These are phyloP conservation scores for Nicotiana obtusifolia DNA, from an alignment of 257 asterid genomes.

Conservation along the genomic window DNA sequence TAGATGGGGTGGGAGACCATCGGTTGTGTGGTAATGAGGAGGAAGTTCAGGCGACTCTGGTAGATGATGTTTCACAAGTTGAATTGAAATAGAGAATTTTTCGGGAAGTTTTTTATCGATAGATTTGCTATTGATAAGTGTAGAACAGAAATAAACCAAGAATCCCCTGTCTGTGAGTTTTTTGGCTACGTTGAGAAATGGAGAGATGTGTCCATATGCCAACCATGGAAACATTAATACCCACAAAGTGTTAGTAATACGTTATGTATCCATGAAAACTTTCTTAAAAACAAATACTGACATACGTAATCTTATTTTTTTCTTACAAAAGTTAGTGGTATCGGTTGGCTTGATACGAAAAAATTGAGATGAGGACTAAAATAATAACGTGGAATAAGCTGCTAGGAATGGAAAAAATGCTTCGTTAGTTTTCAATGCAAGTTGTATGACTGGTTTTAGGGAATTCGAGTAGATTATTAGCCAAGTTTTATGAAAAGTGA, in stretches of 20 bases:
- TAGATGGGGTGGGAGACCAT: slow-evolving; percentile 47
- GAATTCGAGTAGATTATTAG: too few species aligned
- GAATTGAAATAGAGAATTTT: slow-evolving; percentile 17
- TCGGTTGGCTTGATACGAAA: too few species aligned
- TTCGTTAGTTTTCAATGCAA: too few species aligned
- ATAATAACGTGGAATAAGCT: too few species aligned
- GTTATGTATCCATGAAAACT: background rate
- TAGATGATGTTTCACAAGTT: slow-evolving; percentile 28
- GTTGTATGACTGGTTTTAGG: too few species aligned
- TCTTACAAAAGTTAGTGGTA: too few species aligned
- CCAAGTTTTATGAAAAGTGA: too few species aligned
- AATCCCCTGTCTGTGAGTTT: slow-evolving; percentile 27
- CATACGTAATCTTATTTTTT: too few species aligned
- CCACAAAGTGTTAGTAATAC: background rate
- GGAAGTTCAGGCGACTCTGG: slow-evolving; percentile 24
- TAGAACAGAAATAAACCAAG: slow-evolving; percentile 35
- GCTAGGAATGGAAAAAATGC: too few species aligned
- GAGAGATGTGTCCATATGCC: slow-evolving; percentile 14
- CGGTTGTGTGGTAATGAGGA: slow-evolving; percentile 41
- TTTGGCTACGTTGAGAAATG: slow-evolving; percentile 29
- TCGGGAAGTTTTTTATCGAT: slow-evolving; percentile 17
- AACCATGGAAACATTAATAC: slow-evolving; percentile 13
- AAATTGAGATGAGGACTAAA: too few species aligned
- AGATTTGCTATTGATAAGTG: slow-evolving; percentile 35
- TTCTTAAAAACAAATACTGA: too few species aligned